Evolutionary conservation across 768 basidiomycete species (phyloP).

Genomic region (Tricholoma hemisulphureum): DNA sequence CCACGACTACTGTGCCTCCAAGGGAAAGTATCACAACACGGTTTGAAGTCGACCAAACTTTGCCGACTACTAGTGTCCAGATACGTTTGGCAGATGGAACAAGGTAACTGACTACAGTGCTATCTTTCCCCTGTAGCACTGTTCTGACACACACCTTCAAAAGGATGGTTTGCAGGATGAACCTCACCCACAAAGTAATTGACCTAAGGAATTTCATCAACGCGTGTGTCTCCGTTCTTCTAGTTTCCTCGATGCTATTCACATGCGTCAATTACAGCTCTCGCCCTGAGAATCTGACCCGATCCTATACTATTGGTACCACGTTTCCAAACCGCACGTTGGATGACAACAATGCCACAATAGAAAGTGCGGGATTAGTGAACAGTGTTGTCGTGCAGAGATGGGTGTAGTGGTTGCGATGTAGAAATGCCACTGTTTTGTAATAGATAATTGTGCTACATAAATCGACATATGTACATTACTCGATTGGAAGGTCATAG

Average conservation of each 20-base stretch:
- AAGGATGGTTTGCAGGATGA: conserved; percentile 84
- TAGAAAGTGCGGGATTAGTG: conserved; percentile 67
- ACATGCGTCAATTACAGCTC: conserved; percentile 43
- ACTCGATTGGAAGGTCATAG: too few relatives aligned
- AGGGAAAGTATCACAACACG: conserved; percentile 43
- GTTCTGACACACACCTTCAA: too few relatives aligned
- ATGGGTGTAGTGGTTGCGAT: conserved; percentile 47
- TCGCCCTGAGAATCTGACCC: conserved; percentile 59
- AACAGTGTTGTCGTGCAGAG: conserved; percentile 87
- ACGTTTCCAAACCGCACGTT: conserved; percentile 84
- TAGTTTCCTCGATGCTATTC: background rate
- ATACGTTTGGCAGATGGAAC: conserved; percentile 90
- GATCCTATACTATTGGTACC: conserved; percentile 77
- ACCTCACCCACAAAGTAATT: conserved; percentile 82
- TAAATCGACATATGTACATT: too few relatives aligned
- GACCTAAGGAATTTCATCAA: conserved; percentile 88
- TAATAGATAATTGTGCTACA: background rate
- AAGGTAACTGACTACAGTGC: conserved; percentile 43
- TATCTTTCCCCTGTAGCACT: too few relatives aligned
- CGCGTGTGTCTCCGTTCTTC: conserved; percentile 55
- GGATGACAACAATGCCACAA: conserved; percentile 61
- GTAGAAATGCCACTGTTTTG: background rate
- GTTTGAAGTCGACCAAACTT: conserved; percentile 80
- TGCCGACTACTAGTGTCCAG: conserved; percentile 88
- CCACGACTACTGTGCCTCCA: conserved; percentile 17